Evolutionary conservation across 2,329 filamentous ascomycete genomes (phyloP).

Genomic region (Penicillium sp.): DNA sequence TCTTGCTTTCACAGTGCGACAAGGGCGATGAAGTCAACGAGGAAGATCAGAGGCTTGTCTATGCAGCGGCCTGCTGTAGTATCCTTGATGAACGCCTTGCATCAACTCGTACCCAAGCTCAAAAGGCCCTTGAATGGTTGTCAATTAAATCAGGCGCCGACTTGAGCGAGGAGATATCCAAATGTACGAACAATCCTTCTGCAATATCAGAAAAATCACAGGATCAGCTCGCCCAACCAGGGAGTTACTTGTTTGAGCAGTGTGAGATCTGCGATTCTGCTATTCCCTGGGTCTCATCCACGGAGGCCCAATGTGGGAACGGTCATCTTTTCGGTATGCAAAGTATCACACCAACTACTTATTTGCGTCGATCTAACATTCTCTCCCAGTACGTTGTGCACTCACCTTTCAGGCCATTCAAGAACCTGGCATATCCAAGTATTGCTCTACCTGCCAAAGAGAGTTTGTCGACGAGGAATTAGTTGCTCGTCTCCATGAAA

Average conservation of each 20-base stretch:
- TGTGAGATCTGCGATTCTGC: constrained; percentile 57
- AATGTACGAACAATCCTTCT: constrained; percentile 22
- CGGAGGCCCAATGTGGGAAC: constrained; percentile 52
- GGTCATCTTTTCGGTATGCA: constrained; percentile 57
- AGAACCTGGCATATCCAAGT: constrained; percentile 57
- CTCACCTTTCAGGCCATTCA: constrained; percentile 61
- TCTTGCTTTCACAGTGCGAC: constrained; percentile 30
- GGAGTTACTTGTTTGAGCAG: constrained; percentile 45
- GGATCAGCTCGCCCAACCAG: constrained; percentile 26
- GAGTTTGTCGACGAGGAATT: constrained; percentile 54
- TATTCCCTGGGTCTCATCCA: constrained; percentile 54
- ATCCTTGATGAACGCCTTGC: constrained; percentile 33
- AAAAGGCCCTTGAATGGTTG: constrained; percentile 31
- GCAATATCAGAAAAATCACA: constrained; percentile 29
- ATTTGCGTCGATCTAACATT: background rate
- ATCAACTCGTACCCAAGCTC: constrained; percentile 30
- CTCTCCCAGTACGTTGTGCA: constrained; percentile 52
- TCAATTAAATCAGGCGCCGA: constrained; percentile 32
- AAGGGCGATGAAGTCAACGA: constrained; percentile 18
- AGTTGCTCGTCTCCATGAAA: constrained; percentile 22
- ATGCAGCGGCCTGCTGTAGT: constrained; percentile 42
- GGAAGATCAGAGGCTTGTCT: constrained; percentile 37
- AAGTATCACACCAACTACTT: constrained; percentile 5
- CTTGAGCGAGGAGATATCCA: constrained; percentile 37
- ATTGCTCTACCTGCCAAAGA: constrained; percentile 57